Evolutionary conservation across 2,329 filamentous ascomycete genomes (phyloP), one percentile per base, ranked within the genome.

Genomic region (Fusarium sp.): DNA sequence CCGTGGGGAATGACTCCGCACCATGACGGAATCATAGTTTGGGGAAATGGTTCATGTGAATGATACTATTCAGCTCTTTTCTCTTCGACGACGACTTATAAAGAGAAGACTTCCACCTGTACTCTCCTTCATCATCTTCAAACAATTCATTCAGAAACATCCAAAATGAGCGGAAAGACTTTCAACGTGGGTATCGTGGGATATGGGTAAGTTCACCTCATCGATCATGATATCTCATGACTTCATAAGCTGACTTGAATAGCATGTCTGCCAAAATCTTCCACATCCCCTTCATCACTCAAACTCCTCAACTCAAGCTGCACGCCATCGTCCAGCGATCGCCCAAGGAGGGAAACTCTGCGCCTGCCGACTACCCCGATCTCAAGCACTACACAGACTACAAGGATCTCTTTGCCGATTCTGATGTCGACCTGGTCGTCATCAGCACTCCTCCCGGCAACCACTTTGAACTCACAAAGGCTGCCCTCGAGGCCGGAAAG

Each of bases 231-330:
- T n/a, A 40, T 56, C 38, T 63, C 34, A 68, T 45, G 73, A 63
- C 16, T 57, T 32, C 42, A 45, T 64, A 44, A 49, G 58, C 62
- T 73, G 45, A 76, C 73, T 68, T 22, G 66, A 66, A 44, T 60
- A 88, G 87, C 77, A 76, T 87, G 54, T 89, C 87, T 3, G 92
- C 93, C 80, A 95, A 94, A 78, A 85, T 92, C 81, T 96, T 95
- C 82, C 92, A 96, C 80, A 94, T 95, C 77, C 93, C 92, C 68
- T 92, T 94, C 81, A 87, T 96, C 80, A 82, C 83, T 56, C 85
- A 86, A 30, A 88, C 90, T 0, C 84, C 89, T 9, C 83, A 87
- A 58, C 86, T 94, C 77, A 89, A 85, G 55, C 88, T 95, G 22
- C 88, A 93, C 77, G 89, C 91, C 69, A 90, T 96, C 72, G 90